phyloP scores from a whole-genome alignment of 176 grass and related monocot genomes.

The Juncus inflexus region DNA sequence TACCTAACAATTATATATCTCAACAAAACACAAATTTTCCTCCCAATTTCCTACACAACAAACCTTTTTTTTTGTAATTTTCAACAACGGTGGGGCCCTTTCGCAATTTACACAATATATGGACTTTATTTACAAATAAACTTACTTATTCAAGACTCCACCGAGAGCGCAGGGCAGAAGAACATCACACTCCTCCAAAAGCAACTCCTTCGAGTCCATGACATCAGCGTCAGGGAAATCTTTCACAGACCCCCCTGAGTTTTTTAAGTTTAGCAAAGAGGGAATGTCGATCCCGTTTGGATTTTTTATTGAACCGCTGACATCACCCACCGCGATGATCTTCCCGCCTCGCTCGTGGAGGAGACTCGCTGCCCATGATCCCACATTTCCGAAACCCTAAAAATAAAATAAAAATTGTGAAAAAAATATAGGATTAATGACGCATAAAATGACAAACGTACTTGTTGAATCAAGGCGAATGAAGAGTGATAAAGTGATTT shows the following conservation, averaged over 20 bases:
- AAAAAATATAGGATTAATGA: no score
- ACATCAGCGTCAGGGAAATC: conserved; percentile 57
- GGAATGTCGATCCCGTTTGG: conserved; percentile 65
- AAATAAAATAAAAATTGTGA: not conserved
- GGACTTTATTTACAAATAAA: not conserved
- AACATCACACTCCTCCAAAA: conserved; percentile 83
- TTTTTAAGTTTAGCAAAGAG: conserved; percentile 54
- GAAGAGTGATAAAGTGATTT: no score
- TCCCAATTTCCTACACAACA: not conserved
- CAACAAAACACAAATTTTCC: not conserved
- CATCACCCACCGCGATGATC: conserved; percentile 83
- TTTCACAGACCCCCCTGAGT: conserved; percentile 50
- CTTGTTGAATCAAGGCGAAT: no score
- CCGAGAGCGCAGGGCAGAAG: conserved; percentile 83
- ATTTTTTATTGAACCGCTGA: conserved; percentile 66
- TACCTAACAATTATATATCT: no score
- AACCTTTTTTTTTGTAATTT: not conserved
- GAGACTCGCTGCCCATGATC: conserved; percentile 82
- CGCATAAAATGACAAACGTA: no score
- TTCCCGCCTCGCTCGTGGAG: conserved; percentile 87
- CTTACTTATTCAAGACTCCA: conserved; percentile 81
- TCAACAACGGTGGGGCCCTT: no score
- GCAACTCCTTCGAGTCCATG: conserved; percentile 57
- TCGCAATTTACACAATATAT: no score
- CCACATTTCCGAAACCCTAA: conserved; percentile 96